Percentiles rank a stretch among this genome's conserved stretches.
These are phyloP conservation scores for Nicotiana rustica DNA, from an alignment of 305 asterid species.

Conservation along the genomic window DNA sequence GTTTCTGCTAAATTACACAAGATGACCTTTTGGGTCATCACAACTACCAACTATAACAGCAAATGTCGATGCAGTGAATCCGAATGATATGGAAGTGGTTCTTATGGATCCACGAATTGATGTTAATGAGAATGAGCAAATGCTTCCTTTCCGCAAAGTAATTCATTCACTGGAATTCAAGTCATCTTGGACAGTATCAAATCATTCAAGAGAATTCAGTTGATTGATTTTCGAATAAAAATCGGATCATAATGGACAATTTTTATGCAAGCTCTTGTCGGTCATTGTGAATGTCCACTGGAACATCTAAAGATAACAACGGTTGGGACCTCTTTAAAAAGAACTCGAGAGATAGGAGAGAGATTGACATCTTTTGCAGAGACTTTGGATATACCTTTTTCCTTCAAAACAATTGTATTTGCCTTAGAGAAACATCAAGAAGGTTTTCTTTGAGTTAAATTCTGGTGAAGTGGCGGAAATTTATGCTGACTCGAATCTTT, in stretches of 20 bases:
- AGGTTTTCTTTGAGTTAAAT: constrained; percentile 39
- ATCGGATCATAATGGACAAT: constrained; percentile 50
- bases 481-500: constrained; percentile 38
- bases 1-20: neutral
- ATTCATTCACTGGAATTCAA: too few species aligned
- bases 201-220: constrained; percentile 49
- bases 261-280: constrained; percentile 55
- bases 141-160: too few species aligned
- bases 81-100: constrained; percentile 39
- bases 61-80: neutral
- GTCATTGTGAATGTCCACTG: constrained; percentile 35
- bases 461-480: constrained; percentile 51
- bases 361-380: constrained; percentile 47
- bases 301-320: constrained; percentile 60
- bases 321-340: constrained; percentile 42
- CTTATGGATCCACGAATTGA: constrained; percentile 33
- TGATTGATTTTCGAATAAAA: constrained; percentile 48
- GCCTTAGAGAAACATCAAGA: constrained; percentile 39
- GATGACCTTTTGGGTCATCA: too few species aligned
- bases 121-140: neutral
- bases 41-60: neutral
- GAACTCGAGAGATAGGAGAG: constrained; percentile 44
- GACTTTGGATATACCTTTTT: constrained; percentile 43
- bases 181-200: neutral
- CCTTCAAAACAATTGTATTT: constrained; percentile 41